Conservation (phyloP, 345 rosid genomes). For the Combretum micranthum region DNA sequence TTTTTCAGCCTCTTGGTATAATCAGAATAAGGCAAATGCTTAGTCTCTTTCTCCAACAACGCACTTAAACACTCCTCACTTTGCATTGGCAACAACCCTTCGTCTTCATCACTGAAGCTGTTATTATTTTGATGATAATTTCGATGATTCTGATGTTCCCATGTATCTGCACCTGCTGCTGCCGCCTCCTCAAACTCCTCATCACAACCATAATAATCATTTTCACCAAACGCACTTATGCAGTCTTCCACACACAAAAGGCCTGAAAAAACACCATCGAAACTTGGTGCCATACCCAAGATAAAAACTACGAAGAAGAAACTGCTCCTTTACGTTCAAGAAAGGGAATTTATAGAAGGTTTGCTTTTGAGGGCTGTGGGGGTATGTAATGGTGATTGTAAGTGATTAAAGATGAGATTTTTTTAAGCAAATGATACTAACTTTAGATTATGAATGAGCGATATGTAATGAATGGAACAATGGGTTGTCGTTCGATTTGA, state of each 20-base stretch:
- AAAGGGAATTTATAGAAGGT: neutral
- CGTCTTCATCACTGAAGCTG: constrained; percentile 15
- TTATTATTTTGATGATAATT: constrained; percentile 13
- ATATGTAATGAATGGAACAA: too few species aligned
- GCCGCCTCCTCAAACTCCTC: constrained; percentile 18
- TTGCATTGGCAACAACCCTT: constrained; percentile 28
- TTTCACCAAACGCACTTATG: constrained; percentile 34
- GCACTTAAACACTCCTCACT: constrained; percentile 46
- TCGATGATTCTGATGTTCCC: constrained; percentile 25
- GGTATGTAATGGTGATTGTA: neutral
- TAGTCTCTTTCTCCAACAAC: constrained; percentile 53
- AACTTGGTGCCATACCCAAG: constrained; percentile 50
- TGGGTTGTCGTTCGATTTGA: too few species aligned
- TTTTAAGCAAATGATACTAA: too few species aligned
- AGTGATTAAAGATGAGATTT: too few species aligned
- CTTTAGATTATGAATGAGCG: too few species aligned
- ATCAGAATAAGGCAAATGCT: constrained; percentile 42
- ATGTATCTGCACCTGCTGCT: constrained; percentile 1
- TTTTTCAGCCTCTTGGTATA: constrained; percentile 42
- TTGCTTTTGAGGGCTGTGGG: neutral
- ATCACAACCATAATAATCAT: constrained; percentile 22
- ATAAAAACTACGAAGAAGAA: neutral
- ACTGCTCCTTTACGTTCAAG: neutral
- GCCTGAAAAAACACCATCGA: constrained; percentile 39
- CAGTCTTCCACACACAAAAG: constrained; percentile 54